phyloP scores from a whole-genome alignment of 2,329 filamentous ascomycete species.

The Xylariaceae sp. region DNA sequence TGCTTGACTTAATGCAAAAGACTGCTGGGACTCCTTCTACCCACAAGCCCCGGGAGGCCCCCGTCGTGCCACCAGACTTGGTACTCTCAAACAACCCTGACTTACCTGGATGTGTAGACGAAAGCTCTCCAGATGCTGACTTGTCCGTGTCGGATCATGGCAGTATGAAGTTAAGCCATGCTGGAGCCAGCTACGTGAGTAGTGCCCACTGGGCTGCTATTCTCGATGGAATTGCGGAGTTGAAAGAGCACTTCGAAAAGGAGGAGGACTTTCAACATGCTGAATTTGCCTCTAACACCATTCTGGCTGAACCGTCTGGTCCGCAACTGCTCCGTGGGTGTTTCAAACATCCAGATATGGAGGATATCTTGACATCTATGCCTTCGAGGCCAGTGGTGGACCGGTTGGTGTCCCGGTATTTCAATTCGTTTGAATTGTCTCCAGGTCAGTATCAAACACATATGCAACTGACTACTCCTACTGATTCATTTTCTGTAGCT shows the following conservation, averaged over 20 bases:
- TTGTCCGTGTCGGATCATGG: conserved; percentile 37
- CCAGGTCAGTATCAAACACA: conserved; percentile 36
- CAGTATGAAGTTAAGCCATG: conserved; percentile 37
- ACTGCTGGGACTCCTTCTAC: conserved; percentile 10
- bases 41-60: no score
- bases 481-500: conserved; percentile 26
- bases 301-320: neutral
- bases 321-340: conserved; percentile 7
- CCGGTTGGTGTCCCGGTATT: conserved; percentile 34
- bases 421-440: conserved; percentile 35
- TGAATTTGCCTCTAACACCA: no score
- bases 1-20: conserved; percentile 37
- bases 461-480: neutral
- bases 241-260: conserved; percentile 11
- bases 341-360: conserved; percentile 20
- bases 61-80: no score
- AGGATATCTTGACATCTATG: conserved; percentile 36
- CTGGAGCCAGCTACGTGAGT: conserved; percentile 43
- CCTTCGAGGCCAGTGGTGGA: conserved; percentile 37
- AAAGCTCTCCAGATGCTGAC: conserved; percentile 14
- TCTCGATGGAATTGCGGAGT: conserved; percentile 18
- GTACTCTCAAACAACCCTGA: no score
- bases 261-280: no score
- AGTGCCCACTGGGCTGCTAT: conserved; percentile 29
- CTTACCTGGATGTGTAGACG: no score